Conservation (phyloP, 2,329 filamentous ascomycete species). For the Fusarium drepaniforme region DNA sequence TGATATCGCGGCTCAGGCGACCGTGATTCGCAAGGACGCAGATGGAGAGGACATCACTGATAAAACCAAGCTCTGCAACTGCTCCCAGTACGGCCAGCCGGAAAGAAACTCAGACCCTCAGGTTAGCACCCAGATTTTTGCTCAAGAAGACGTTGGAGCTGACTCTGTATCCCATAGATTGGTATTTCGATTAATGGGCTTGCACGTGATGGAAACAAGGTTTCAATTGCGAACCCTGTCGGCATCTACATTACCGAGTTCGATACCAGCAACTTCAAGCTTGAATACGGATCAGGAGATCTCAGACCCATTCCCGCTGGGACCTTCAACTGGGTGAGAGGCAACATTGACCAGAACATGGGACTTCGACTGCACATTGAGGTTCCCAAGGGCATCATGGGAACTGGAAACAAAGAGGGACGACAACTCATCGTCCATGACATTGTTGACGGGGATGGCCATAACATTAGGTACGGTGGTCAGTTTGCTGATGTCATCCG, state of each 20-base stretch:
- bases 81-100: background rate
- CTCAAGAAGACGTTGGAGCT: background rate
- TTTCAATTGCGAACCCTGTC: background rate
- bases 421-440: background rate
- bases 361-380: background rate
- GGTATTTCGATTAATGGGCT: background rate
- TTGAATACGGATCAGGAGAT: background rate
- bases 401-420: background rate
- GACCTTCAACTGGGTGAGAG: background rate
- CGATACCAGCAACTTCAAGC: background rate
- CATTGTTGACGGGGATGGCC: background rate
- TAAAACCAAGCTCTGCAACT: background rate
- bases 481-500: background rate
- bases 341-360: background rate
- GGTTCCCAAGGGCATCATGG: background rate
- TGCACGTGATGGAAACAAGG: background rate
- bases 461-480: background rate
- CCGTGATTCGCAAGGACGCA: background rate
- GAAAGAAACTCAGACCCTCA: background rate
- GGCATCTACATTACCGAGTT: background rate
- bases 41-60: background rate
- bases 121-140: background rate
- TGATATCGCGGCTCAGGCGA: background rate
- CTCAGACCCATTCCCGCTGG: background rate
- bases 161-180: background rate